These are phyloP conservation scores for Elsinoe necatrix DNA, from an alignment of 2,329 filamentous ascomycete species.

Conservation along the genomic window DNA sequence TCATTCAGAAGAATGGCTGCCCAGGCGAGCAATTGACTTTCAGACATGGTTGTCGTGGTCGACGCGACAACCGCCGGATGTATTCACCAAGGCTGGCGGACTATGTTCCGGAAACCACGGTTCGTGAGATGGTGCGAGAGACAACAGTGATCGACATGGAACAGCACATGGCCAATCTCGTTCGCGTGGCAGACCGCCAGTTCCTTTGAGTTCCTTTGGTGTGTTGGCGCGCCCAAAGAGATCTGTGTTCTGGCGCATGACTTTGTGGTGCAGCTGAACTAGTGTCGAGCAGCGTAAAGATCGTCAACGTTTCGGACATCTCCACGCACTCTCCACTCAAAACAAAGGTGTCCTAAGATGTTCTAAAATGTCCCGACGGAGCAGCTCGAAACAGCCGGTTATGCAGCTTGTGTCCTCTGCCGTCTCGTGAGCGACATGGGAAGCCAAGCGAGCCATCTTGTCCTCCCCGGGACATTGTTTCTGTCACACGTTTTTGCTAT, in stretches of 20 bases:
- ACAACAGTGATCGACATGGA: constrained; percentile 10
- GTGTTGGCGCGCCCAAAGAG: neutral
- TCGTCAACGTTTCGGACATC: constrained; percentile 8
- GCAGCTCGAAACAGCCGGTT: constrained; percentile 14
- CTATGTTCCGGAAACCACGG: constrained; percentile 13
- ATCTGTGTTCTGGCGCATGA: constrained; percentile 5
- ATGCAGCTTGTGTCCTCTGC: constrained; percentile 6
- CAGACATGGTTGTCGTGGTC: neutral
- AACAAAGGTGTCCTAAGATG: neutral
- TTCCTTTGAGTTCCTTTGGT: neutral
- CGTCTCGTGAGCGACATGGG: neutral
- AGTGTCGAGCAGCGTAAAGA: neutral
- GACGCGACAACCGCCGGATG: neutral
- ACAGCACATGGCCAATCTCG: constrained; percentile 13
- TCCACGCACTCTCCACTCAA: neutral
- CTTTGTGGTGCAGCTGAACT: neutral
- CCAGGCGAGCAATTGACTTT: constrained; percentile 13
- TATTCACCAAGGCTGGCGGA: constrained; percentile 11
- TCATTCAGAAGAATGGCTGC: neutral
- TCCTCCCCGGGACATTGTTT: neutral
- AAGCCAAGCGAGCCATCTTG: constrained; percentile 1
- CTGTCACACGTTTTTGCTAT: neutral
- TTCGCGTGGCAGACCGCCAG: constrained; percentile 12
- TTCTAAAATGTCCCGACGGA: constrained; percentile 5
- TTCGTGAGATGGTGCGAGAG: constrained; percentile 13